A percentile compares a stretch with the other conserved stretches of the same genome.
These are phyloP conservation scores for Microstegium vimineum DNA, from an alignment of 176 grass and related monocot species.

Conservation along the genomic window DNA sequence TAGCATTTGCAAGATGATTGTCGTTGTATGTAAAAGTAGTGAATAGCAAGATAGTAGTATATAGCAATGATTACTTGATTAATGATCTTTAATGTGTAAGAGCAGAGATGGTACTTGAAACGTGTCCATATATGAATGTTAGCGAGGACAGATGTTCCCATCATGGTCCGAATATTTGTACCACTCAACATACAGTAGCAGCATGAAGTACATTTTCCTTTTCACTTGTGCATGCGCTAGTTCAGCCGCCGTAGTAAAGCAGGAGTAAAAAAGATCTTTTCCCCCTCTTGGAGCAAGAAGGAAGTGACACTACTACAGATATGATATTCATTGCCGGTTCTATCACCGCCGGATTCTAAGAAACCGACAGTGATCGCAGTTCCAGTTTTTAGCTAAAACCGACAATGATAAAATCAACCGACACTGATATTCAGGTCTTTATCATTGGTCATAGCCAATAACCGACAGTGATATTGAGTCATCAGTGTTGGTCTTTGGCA, in stretches of 20 bases:
- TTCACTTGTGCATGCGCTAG: not conserved
- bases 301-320: too few relatives aligned
- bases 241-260: not conserved
- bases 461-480: too few relatives aligned
- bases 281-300: not conserved
- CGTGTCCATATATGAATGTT: not conserved
- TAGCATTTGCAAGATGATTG: not conserved
- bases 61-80: not conserved
- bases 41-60: not conserved
- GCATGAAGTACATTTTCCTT: not conserved
- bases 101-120: not conserved
- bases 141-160: not conserved
- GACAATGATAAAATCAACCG: too few relatives aligned
- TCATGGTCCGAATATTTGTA: conserved; percentile 17
- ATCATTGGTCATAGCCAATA: too few relatives aligned
- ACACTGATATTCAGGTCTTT: too few relatives aligned
- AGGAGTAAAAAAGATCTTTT: too few relatives aligned
- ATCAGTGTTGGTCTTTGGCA: too few relatives aligned
- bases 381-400: too few relatives aligned
- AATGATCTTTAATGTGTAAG: not conserved
- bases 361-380: too few relatives aligned
- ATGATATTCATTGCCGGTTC: too few relatives aligned
- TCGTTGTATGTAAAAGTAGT: not conserved
- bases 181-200: not conserved
- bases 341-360: too few relatives aligned